Evolutionary conservation across 495 filamentous ascomycete species (phyloP).

Genomic region (Platismatia glauca): DNA sequence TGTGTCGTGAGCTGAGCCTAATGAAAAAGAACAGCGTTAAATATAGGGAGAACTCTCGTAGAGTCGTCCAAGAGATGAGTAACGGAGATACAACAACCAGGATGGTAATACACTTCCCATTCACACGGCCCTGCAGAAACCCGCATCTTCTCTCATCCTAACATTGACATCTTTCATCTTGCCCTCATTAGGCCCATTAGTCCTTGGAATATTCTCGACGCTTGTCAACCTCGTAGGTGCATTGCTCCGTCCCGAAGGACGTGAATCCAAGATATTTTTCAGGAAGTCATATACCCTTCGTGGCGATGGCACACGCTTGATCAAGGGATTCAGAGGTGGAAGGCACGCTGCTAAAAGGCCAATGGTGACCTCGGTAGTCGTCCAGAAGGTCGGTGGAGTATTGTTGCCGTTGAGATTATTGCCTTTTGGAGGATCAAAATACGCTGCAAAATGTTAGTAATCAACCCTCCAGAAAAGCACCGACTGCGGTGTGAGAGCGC

Average conservation of each 20-base stretch:
- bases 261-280: neutral
- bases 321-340: constrained; percentile 4
- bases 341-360: constrained; percentile 17
- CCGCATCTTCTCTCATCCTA: too few relatives aligned
- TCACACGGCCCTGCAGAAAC: too few relatives aligned
- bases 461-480: neutral
- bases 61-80: too few relatives aligned
- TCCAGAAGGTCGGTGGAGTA: constrained; percentile 12
- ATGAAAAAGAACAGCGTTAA: too few relatives aligned
- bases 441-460: neutral
- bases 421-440: neutral
- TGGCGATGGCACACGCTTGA: too few relatives aligned
- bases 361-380: constrained; percentile 13
- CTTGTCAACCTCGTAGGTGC: neutral
- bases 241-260: neutral
- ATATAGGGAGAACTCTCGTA: too few relatives aligned
- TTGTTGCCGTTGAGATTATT: neutral
- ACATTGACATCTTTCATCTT: neutral
- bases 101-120: too few relatives aligned
- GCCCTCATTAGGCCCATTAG: neutral
- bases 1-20: too few relatives aligned
- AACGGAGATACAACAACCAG: too few relatives aligned
- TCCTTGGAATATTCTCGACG: neutral
- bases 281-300: neutral
- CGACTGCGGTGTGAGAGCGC: neutral